Conservation (phyloP, 257 asterid genomes). For the Primulina eburnea region DNA sequence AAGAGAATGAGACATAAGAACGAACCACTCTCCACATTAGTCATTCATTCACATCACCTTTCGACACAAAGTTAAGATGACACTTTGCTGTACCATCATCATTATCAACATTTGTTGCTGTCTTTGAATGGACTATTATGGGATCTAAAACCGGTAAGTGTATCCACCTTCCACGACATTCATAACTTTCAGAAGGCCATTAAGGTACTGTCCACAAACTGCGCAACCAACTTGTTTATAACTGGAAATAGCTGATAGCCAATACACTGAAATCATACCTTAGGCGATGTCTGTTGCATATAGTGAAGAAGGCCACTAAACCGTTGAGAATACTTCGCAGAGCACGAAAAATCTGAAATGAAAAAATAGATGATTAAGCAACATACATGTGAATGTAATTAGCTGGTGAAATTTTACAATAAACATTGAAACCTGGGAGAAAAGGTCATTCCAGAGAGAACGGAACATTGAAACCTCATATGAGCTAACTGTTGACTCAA, state of each 20-base stretch:
- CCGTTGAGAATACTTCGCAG: constrained; percentile 90
- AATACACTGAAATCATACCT: constrained; percentile 45
- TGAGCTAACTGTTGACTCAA: constrained; percentile 68
- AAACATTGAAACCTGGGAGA: constrained; percentile 63
- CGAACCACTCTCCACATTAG: too few species aligned
- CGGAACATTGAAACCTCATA: constrained; percentile 78
- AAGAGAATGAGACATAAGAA: too few species aligned
- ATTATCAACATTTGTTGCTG: too few species aligned
- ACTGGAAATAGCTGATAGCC: constrained; percentile 12
- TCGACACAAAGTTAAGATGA: too few species aligned
- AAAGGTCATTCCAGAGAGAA: constrained; percentile 93
- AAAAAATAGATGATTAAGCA: constrained; percentile 19
- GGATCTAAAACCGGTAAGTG: too few species aligned
- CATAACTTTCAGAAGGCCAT: neutral
- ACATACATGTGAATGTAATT: constrained; percentile 3
- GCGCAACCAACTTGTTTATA: neutral
- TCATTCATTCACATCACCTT: too few species aligned
- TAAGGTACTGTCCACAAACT: neutral
- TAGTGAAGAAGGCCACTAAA: constrained; percentile 73
- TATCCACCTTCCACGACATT: neutral
- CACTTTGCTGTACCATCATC: too few species aligned
- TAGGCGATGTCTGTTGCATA: constrained; percentile 88
- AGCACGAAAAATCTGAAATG: constrained; percentile 74
- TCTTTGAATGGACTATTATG: too few species aligned
- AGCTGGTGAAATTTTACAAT: constrained; percentile 16